Evolutionary conservation across 2,329 filamentous ascomycete species (phyloP).

Genomic region (Cryphonectria japonica): DNA sequence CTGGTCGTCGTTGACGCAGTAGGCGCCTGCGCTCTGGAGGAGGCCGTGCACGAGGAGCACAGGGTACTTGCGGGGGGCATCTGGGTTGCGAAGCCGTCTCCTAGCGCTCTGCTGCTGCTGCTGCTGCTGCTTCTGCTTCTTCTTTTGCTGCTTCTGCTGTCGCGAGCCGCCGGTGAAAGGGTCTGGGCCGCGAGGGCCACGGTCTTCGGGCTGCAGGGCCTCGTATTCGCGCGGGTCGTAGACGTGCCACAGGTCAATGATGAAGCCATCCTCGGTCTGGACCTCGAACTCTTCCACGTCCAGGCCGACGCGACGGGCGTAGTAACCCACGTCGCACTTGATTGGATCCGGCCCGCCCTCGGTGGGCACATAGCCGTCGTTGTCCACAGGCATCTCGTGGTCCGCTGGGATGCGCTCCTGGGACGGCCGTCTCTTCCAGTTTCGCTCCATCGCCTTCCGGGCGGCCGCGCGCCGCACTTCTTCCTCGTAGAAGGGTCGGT

Average conservation of each 20-base stretch:
- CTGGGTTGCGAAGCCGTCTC: slow-evolving; percentile 40
- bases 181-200: slow-evolving; percentile 61
- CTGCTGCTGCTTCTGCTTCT: slow-evolving; percentile 32
- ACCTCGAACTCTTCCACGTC: slow-evolving; percentile 84
- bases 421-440: slow-evolving; percentile 61
- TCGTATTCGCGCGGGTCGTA: slow-evolving; percentile 79
- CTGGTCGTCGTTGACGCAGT: slow-evolving; percentile 87
- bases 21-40: slow-evolving; percentile 84
- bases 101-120: slow-evolving; percentile 33
- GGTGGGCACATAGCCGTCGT: slow-evolving; percentile 68
- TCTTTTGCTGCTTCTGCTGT: slow-evolving; percentile 33
- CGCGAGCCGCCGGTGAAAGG: slow-evolving; percentile 56
- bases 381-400: slow-evolving; percentile 44
- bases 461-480: slow-evolving; percentile 63
- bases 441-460: slow-evolving; percentile 60
- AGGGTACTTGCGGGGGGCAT: slow-evolving; percentile 69
- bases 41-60: slow-evolving; percentile 87
- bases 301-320: slow-evolving; percentile 83
- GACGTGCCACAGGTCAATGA: slow-evolving; percentile 87
- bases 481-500: slow-evolving; percentile 73
- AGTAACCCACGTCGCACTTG: slow-evolving; percentile 79
- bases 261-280: slow-evolving; percentile 91
- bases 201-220: slow-evolving; percentile 51
- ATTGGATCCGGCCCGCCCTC: slow-evolving; percentile 82
- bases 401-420: slow-evolving; percentile 45